Base-by-base conservation (phyloP, 2,329 filamentous ascomycete genomes). In the Botrytis paeoniae region DNA sequence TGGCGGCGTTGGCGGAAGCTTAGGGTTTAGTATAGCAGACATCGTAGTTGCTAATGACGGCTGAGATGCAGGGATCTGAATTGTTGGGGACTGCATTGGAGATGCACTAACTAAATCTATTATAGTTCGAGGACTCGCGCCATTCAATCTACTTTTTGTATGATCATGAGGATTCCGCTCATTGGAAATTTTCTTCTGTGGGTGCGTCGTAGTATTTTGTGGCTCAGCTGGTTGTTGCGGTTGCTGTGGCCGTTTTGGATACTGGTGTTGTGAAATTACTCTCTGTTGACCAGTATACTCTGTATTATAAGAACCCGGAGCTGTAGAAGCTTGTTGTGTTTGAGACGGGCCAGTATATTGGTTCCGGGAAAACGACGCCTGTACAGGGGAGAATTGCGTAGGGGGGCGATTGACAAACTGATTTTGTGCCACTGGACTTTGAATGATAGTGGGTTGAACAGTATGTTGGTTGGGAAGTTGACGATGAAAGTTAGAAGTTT, bases 21-120 rank as follows among this genome's bases (percentile, higher is more conserved):
- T 68, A n/a, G 37, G n/a, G 35, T 68, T 68, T n/a, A 68, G 37
- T 41, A 68, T 68, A 57, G 48, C 39, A n/a, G 65, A n/a, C 48
- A 68, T 54, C 10, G 25, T 43, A 14, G 48, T 20, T 39, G 64
- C 45, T 25, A n/a, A 39, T 22, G 45, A 18, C n/a, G 64, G 29
- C 14, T 37, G 64, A 54, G 64, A 29, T 18, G 9, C 20, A 35
- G 45, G 64, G 16, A 14, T 22, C 35, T 68, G 45, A 12, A 39
- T 54, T 39, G 16, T 68, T 39, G 64, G n/a, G 20, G 64, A 37
- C n/a, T 22, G 45, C 16, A 66, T 25, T n/a, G 45, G 64, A 39
- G 64, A 39, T 43, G 48, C 51, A 37, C 14, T 57, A 10, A 22
- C 35, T 29, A 48, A 54, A 12, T 57, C 37, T 37, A 68, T 41